Base-by-base conservation (phyloP, 164 flowering plant genomes). In the Brasenia schreberi region DNA sequence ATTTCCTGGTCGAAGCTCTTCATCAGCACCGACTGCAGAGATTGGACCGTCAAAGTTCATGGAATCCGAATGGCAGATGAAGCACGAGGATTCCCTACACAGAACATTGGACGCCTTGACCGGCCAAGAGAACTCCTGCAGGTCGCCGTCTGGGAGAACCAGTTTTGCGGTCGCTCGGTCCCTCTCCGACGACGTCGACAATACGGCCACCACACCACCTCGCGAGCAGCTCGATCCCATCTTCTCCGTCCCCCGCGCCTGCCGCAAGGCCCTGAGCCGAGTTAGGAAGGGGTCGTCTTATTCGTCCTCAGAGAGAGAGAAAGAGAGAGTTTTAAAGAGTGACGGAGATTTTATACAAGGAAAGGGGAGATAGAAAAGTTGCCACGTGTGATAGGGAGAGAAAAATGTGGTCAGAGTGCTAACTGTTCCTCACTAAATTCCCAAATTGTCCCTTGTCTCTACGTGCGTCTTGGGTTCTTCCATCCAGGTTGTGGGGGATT, bases 41-140 rank as follows among this genome's bases (percentile, higher is more conserved):
- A 86, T 82, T 66, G 77, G 82, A 71, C 77, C 89, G 77, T 82
- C 96, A 77, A 90, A 89, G 4, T 84, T 90, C 95, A 93, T 82
- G 3, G 90, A 92, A 62, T 92, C 98, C 61, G 97, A 85, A 76
- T 87, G 81, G 70, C 98, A 92, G 33, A 92, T 81, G 62, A 93
- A 89, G 65, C 70, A 71, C 0, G 80, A 2, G 1, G 96, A 94
- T n/a, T 84, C 68, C 68, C 77, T 79, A 42, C 78, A 83, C 45
- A 89, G 52, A 0, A 89, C 76, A 64, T 81, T 71, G 2, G 91
- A 87, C 6, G 77, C 98, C 70, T 77, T 85, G 0, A 90, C 90
- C 0, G 96, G 97, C 69, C 79, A 77, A 0, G 89, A 19, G 63
- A 70, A 90, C 43, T 93, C 98, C 53, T 84, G 85, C 0, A 93